Percentiles rank a stretch among this genome's conserved stretches.
These are phyloP conservation scores for Teunomyces funiuensis DNA, from an alignment of 805 yeast species.

Conservation along the genomic window DNA sequence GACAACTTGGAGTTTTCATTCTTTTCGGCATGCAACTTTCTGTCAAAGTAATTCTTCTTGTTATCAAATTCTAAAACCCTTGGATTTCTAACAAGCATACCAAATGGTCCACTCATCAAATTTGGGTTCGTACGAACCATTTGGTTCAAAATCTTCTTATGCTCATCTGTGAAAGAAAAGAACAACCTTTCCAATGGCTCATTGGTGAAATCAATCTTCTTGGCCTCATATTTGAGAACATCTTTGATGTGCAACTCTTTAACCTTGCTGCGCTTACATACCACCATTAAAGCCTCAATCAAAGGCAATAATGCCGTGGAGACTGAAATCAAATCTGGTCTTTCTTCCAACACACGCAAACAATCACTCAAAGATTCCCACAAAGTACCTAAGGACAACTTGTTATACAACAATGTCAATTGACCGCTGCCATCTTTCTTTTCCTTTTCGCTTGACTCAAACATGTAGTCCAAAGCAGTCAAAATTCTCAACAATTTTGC, in stretches of 20 bases:
- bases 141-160: conserved; percentile 81
- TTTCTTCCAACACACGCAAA: conserved; percentile 60
- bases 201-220: conserved; percentile 62
- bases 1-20: conserved; percentile 50
- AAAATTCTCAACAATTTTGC: conserved; percentile 81
- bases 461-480: conserved; percentile 84
- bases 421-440: conserved; percentile 40
- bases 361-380: conserved; percentile 87
- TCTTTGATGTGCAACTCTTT: conserved; percentile 57
- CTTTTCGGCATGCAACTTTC: conserved; percentile 59
- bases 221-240: conserved; percentile 57
- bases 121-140: conserved; percentile 91
- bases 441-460: conserved; percentile 43
- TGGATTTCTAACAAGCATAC: conserved; percentile 84
- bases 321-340: conserved; percentile 48
- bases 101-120: conserved; percentile 93
- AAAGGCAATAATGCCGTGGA: conserved; percentile 82
- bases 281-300: conserved; percentile 91
- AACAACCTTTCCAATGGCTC: conserved; percentile 79
- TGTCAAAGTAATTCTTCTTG: conserved; percentile 80
- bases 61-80: conserved; percentile 92
- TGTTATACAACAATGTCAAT: conserved; percentile 61
- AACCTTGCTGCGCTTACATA: conserved; percentile 82
- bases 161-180: conserved; percentile 85
- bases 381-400: conserved; percentile 67